Evolutionary conservation across 1,284 basidiomycete species (phyloP), one percentile per base, ranked within the genome.

Genomic region (Agroathelia rolfsii): DNA sequence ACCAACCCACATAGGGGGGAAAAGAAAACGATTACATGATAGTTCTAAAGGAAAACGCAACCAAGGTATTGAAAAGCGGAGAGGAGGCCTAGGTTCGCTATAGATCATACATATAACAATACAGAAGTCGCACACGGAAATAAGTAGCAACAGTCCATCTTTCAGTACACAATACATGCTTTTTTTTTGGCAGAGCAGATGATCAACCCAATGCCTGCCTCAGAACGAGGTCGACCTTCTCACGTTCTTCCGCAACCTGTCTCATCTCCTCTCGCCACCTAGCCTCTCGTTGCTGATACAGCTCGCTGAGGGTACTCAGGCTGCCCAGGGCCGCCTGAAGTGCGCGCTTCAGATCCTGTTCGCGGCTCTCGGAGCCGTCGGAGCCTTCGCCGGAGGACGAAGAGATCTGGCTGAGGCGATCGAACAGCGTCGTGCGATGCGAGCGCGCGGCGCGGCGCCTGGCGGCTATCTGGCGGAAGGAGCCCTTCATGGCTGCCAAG

Each of bases 231-330:
- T 77, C 72, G 4, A 83, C 71, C 10, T 62, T 55, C 47, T 79
- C 75, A n/a, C 76, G 57, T 39, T 85, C 81, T 20, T 76, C 72
- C 30, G 61, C 58, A 36, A 80, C 61, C 39, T 68, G 59, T 18
- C 62, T 52, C 66, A 83, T 76, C 56, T 83, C 81, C 16, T 80
- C 76, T 20, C 64, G 55, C 72, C 78, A 80, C 23, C 80, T 59
- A 29, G 64, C 62, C 51, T 80, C 77, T 11, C 78, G 58, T 40
- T 74, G 65, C 18, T 75, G 74, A 38, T 80, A 82, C 25, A 84
- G 74, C 25, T 59, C 53, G 14, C 72, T 66, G 32, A 84, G 56
- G 10, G 66, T 62, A 12, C 66, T 64, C 21, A 84, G 61, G 43
- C 78, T 80, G 1, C 70, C 71, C 30, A 84, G 44, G 3, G 80